Evolutionary conservation across 257 asterid species (phyloP).

Genomic region (Jaltomata sinuosa): DNA sequence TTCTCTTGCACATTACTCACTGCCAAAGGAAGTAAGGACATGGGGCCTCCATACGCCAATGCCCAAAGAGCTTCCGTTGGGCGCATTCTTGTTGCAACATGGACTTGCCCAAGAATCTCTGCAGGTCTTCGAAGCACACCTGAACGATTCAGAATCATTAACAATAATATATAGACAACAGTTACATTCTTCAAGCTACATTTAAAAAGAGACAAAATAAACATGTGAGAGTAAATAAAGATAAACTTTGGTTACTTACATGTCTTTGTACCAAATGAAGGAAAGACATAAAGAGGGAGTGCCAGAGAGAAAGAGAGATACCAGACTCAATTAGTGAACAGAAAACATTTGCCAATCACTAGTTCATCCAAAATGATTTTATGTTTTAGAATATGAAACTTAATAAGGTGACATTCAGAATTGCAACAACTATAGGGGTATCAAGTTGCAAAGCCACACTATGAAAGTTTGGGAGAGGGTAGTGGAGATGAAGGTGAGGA

Average conservation of each 20-base stretch:
- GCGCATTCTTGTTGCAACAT: conserved; percentile 88
- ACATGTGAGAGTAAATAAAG: neutral
- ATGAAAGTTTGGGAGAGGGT: neutral
- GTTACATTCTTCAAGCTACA: neutral
- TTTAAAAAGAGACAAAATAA: neutral
- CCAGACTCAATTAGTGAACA: neutral
- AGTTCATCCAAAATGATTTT: neutral
- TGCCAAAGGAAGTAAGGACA: conserved; percentile 82
- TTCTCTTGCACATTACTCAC: conserved; percentile 75
- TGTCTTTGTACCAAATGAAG: neutral
- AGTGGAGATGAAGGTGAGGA: neutral
- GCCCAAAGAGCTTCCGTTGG: conserved; percentile 96
- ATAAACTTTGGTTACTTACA: neutral
- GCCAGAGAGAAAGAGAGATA: neutral
- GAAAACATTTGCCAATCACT: neutral
- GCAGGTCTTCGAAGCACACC: conserved; percentile 94
- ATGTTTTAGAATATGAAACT: neutral
- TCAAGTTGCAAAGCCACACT: no score
- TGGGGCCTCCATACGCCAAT: conserved; percentile 93
- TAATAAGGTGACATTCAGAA: neutral
- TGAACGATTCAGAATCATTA: conserved; percentile 17
- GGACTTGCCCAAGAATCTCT: conserved; percentile 99
- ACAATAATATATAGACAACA: neutral
- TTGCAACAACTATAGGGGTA: neutral
- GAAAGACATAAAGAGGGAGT: neutral